Base-by-base conservation (phyloP, 192 early-diverging fungal genomes). In the Mortierella claussenii region DNA sequence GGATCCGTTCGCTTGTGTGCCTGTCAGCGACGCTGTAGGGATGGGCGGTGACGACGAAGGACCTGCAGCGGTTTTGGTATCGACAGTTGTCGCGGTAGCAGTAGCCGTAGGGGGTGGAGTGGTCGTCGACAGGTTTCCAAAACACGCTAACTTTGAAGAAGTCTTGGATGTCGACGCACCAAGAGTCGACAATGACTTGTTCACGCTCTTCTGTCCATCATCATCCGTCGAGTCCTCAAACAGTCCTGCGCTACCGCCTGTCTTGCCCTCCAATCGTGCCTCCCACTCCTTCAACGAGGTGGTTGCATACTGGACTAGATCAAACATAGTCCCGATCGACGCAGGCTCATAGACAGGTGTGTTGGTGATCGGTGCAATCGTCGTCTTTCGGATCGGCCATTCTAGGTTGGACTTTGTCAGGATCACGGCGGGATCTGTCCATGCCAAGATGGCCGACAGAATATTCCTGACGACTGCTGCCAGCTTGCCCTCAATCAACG, bases 361-460 rank as follows among this genome's bases (percentile, higher is more conserved):
- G 42, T 75, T 71, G 45, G 47, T 68, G 36, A 68, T 59, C 15
- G 81, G 81, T 9, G 49, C 58, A 59, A 83, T 65, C 8, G 70
- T 76, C 4, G 63, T 52, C 44, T 83, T 81, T 26, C 82, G 75
- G 63, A 73, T 45, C 0, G 82, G 79, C 82, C 82, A 83, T n/a
- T 78, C 74, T 6, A 52, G 45, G 26, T 76, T 68, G 15, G 64
- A 55, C 18, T 59, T 76, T 13, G 56, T 73, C 27, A 83, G 31
- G 21, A 76, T 75, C 31, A 64, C 36, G 1, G 76, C 60, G 0
- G 75, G 79, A 7, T 81, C 73, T 11, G 79, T 83, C 52, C 78
- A 65, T 17, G 68, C 58, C 30, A 81, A 34, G 17, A 83, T 50
- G 4, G 79, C 58, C n/a, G 60, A 49, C 2, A 83, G 61, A 10